These are phyloP conservation scores for Phyllosticta capitalensis DNA, from an alignment of 2,329 filamentous ascomycete genomes.

Conservation along the genomic window DNA sequence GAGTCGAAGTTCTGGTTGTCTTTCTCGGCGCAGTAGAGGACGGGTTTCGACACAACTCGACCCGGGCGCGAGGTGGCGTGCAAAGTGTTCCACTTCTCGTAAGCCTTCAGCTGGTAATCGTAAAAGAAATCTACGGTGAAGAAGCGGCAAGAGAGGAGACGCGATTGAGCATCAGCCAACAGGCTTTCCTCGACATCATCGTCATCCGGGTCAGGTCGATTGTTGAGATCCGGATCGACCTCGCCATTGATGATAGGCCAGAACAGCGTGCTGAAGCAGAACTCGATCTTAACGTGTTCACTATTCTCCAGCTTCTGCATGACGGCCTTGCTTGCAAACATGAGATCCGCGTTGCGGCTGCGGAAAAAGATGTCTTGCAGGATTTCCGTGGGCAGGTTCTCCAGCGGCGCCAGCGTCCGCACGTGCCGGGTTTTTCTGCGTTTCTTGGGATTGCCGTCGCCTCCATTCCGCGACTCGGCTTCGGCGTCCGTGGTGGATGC, in stretches of 20 bases:
- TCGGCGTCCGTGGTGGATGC: neutral
- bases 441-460: neutral
- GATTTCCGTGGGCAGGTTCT: conserved; percentile 4
- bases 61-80: conserved; percentile 22
- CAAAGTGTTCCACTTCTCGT: conserved; percentile 5
- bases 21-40: neutral
- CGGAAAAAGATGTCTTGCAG: conserved; percentile 3
- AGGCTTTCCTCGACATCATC: neutral
- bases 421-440: neutral
- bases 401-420: neutral
- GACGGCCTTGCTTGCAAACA: neutral
- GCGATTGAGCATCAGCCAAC: neutral
- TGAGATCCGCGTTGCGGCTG: conserved; percentile 4
- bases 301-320: conserved; percentile 5
- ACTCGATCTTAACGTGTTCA: conserved; percentile 5
- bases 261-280: neutral
- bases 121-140: conserved; percentile 29
- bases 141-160: conserved; percentile 24
- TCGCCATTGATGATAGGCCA: neutral
- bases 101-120: conserved; percentile 22
- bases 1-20: neutral
- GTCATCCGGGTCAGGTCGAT: neutral
- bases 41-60: neutral
- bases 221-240: neutral
- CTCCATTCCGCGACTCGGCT: neutral